A percentile compares a stretch with the other conserved stretches of the same genome.
Conservation (phyloP, 352 stramenopile species). For the Pythium graminicola region DNA sequence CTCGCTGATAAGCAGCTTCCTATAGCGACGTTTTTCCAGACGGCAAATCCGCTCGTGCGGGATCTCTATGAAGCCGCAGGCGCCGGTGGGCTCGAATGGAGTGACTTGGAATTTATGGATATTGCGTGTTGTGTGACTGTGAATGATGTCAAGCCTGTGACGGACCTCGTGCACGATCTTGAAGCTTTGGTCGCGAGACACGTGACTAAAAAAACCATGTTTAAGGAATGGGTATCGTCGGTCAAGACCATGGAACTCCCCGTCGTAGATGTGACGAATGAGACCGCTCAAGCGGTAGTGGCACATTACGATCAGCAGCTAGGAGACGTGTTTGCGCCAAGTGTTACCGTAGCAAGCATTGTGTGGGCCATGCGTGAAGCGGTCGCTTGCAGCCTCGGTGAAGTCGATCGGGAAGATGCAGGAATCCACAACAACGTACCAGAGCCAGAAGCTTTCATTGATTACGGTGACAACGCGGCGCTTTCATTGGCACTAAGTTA, state of each 20-base stretch:
- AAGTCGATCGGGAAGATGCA: not conserved
- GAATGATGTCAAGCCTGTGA: conserved; percentile 18
- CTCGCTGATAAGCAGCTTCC: conserved; percentile 9
- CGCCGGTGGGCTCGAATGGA: conserved; percentile 59
- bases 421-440: conserved; percentile 8
- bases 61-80: conserved; percentile 33
- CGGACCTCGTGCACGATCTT: conserved; percentile 35
- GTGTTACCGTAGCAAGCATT: conserved; percentile 41
- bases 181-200: conserved; percentile 26
- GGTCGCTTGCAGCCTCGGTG: conserved; percentile 14
- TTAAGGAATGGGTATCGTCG: conserved; percentile 54
- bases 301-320: conserved; percentile 35
- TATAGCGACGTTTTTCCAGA: conserved; percentile 32
- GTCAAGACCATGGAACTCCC: conserved; percentile 37
- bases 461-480: conserved; percentile 36
- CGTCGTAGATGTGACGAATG: not conserved
- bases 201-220: conserved; percentile 42
- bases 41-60: conserved; percentile 32
- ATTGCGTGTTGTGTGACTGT: conserved; percentile 24
- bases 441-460: conserved; percentile 37
- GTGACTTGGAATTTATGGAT: conserved; percentile 64
- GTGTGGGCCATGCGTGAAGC: conserved; percentile 50
- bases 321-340: conserved; percentile 34
- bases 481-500: conserved; percentile 31
- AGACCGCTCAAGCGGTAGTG: not conserved